Conservation (phyloP, 805 yeast species). For the Saccharomycopsis vini region DNA sequence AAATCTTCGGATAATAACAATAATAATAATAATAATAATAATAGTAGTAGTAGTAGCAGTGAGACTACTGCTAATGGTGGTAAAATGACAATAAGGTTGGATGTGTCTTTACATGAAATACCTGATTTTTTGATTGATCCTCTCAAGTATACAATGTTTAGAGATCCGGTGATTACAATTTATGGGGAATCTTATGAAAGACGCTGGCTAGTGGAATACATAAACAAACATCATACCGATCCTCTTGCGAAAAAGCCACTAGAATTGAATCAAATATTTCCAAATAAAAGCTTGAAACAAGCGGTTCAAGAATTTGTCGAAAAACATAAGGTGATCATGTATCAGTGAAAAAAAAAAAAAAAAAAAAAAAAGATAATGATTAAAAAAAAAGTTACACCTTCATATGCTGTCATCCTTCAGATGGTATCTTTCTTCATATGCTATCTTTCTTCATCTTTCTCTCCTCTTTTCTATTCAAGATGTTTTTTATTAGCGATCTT, state of each 20-base stretch:
- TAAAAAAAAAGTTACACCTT: too few species aligned
- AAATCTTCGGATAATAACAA: background rate
- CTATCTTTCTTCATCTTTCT: too few species aligned
- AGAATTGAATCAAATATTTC: background rate
- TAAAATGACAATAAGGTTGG: background rate
- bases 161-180: slow-evolving; percentile 1
- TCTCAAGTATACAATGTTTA: background rate
- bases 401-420: too few species aligned
- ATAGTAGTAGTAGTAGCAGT: background rate
- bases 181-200: slow-evolving; percentile 1
- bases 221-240: background rate
- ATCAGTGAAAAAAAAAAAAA: too few species aligned
- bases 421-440: too few species aligned
- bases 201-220: background rate
- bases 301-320: background rate
- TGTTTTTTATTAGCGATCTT: too few species aligned
- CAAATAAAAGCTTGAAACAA: background rate
- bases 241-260: slow-evolving; percentile 3
- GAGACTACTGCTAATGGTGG: too few species aligned
- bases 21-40: too few species aligned
- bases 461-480: too few species aligned
- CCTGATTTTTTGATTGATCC: slow-evolving; percentile 5
- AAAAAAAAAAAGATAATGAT: too few species aligned
- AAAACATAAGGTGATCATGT: background rate
- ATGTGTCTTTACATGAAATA: background rate